Base-by-base conservation (phyloP, 2,329 filamentous ascomycete genomes). In the Colletotrichum cereale region DNA sequence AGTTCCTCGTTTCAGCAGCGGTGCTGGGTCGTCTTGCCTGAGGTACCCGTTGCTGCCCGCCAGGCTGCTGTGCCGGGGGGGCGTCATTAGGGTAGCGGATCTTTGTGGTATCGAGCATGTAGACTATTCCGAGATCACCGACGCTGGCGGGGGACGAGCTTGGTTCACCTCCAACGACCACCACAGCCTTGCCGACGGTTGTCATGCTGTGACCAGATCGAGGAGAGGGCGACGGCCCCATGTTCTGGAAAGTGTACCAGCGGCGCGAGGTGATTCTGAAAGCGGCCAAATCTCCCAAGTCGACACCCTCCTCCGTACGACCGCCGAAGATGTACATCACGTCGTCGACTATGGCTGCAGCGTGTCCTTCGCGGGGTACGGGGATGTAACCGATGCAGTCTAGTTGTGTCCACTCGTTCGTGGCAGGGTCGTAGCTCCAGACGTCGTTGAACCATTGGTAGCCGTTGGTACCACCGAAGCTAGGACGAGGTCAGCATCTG, bases 211-310 rank as follows among this genome's bases (percentile, higher is more conserved):
- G 96, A 1, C 96, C 96, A 21, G 96, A 98, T 72, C 96, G 89
- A 40, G 96, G 91, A 3, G 95, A 98, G 0, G 96, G 96, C 1
- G 95, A 97, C 3, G 95, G 95, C 0, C 96, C 96, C 96, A 99
- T 99, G 79, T 99, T 99, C 79, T 99, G 96, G 82, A 99, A 99
- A 44, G 96, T 99, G 81, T 98, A 99, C 96, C 96, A 99, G 71
- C 96, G 90, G 74, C 94, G 91, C 14, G 95, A 95, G 0, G 92
- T 90, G 71, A 90, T 90, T 64, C 87, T 83, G 76, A 90, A 90
- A 1, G 96, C 96, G 2, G 96, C 96, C 53, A 99, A 86, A 81
- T 99, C 96, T 42, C 96, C 96, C 5, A 99, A 85, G 79, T 99
- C 96, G 36, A 91, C 90, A 1, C 96, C 96, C 76, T 98, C 95